A percentile compares a stretch with the other conserved stretches of the same genome.
Conservation (phyloP, 2,329 filamentous ascomycete species). For the Monosporascus sp. region DNA sequence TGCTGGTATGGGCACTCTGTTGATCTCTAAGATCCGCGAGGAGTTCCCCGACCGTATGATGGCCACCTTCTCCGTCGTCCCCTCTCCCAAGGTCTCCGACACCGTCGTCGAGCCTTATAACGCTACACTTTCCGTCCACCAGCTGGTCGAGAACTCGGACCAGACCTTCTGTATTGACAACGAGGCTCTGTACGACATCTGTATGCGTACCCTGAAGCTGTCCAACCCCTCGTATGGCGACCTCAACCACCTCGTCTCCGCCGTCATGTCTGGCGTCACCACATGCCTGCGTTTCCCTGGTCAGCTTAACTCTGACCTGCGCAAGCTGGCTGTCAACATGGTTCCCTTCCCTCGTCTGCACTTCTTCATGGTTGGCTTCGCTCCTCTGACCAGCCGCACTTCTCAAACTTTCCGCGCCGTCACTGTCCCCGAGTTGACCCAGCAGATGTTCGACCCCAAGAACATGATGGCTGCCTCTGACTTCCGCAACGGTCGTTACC, state of each 20-base stretch:
- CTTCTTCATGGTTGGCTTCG: constrained; percentile 99
- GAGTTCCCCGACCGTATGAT: constrained; percentile 99
- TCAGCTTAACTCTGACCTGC: constrained; percentile 99
- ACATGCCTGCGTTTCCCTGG: constrained; percentile 98
- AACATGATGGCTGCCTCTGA: constrained; percentile 99
- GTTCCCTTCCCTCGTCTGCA: constrained; percentile 99
- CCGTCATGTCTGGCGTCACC: constrained; percentile 99
- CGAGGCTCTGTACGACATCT: constrained; percentile 99
- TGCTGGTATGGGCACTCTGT: constrained; percentile 99
- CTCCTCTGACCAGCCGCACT: constrained; percentile 89
- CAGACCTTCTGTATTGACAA: constrained; percentile 99
- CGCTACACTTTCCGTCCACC: constrained; percentile 96
- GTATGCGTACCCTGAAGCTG: constrained; percentile 99
- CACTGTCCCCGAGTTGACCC: constrained; percentile 95
- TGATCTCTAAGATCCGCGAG: constrained; percentile 99
- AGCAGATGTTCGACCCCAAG: constrained; percentile 99
- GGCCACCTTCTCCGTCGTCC: constrained; percentile 98
- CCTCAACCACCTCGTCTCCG: constrained; percentile 98
- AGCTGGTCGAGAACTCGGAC: constrained; percentile 99
- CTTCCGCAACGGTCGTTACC: constrained; percentile 99
- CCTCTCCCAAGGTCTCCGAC: constrained; percentile 98
- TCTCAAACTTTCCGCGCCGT: constrained; percentile 96
- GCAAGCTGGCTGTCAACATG: constrained; percentile 99
- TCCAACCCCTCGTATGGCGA: constrained; percentile 98
- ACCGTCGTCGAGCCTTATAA: constrained; percentile 99